phyloP scores from a whole-genome alignment of 768 basidiomycete species.

The Kwoniella mangroviensis region DNA sequence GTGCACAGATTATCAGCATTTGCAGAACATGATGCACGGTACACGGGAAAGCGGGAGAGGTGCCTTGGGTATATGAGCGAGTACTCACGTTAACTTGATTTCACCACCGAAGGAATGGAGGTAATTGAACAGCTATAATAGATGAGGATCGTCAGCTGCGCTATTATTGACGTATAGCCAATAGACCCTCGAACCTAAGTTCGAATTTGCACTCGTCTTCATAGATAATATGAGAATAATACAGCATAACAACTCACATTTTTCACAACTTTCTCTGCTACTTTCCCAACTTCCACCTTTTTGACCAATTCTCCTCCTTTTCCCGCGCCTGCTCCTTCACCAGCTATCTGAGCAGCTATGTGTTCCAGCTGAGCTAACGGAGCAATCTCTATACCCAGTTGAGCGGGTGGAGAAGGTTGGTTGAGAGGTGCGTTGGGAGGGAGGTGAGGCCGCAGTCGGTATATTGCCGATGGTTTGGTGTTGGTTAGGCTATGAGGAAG shows the following conservation, averaged over 20 bases:
- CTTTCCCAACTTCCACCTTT: constrained; percentile 46
- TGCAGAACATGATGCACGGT: background rate
- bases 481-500: constrained; percentile 45
- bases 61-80: background rate
- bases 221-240: background rate
- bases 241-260: constrained; percentile 47
- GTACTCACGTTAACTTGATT: constrained; percentile 51
- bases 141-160: background rate
- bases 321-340: constrained; percentile 16
- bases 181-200: background rate
- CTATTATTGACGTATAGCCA: too few relatives aligned
- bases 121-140: constrained; percentile 56
- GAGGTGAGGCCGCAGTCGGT: constrained; percentile 46
- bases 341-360: constrained; percentile 22
- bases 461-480: constrained; percentile 50
- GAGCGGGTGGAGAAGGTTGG: constrained; percentile 35
- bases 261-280: constrained; percentile 57
- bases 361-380: constrained; percentile 42
- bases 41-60: background rate
- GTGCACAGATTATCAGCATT: too few relatives aligned
- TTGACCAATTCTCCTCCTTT: constrained; percentile 37
- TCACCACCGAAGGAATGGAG: constrained; percentile 57
- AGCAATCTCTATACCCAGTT: constrained; percentile 54
- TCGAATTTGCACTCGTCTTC: background rate
- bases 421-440: constrained; percentile 21